A percentile compares a stretch with the other conserved stretches of the same genome.
Conservation (phyloP, 768 basidiomycete genomes). For the Russula griseocarnosa region DNA sequence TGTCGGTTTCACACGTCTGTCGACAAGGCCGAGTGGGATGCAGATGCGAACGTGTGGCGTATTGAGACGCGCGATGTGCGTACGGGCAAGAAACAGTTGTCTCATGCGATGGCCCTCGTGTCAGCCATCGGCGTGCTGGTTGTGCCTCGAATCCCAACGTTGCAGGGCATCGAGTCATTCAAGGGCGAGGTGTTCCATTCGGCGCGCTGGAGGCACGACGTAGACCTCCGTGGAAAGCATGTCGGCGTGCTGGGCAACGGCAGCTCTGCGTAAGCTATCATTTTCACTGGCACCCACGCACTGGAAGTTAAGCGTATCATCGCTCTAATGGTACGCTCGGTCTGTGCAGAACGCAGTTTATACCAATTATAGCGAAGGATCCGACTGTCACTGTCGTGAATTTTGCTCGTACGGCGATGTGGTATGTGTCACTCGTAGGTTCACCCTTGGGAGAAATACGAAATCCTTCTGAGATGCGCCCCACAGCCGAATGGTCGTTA, state of each 20-base stretch:
- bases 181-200: constrained; percentile 54
- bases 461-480: not conserved
- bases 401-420: constrained; percentile 53
- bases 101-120: constrained; percentile 32
- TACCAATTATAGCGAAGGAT: constrained; percentile 49
- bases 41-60: constrained; percentile 29
- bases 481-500: constrained; percentile 37
- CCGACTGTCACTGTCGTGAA: constrained; percentile 49
- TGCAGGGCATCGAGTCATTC: constrained; percentile 38
- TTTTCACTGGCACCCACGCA: not conserved
- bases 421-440: constrained; percentile 48
- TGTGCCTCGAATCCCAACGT: constrained; percentile 30
- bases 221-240: constrained; percentile 47
- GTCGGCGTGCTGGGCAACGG: constrained; percentile 63
- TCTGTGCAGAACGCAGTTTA: constrained; percentile 40
- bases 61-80: constrained; percentile 29
- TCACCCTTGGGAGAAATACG: too few relatives aligned
- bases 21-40: constrained; percentile 33
- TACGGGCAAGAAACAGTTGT: constrained; percentile 14
- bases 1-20: constrained; percentile 32
- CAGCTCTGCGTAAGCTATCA: constrained; percentile 44
- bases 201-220: constrained; percentile 50
- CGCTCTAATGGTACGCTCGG: not conserved
- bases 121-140: constrained; percentile 33
- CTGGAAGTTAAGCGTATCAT: too few relatives aligned